Percentiles rank a stretch among this genome's conserved stretches.
Conservation (phyloP, 2,329 filamentous ascomycete species). For the Arachnomyces sp. region DNA sequence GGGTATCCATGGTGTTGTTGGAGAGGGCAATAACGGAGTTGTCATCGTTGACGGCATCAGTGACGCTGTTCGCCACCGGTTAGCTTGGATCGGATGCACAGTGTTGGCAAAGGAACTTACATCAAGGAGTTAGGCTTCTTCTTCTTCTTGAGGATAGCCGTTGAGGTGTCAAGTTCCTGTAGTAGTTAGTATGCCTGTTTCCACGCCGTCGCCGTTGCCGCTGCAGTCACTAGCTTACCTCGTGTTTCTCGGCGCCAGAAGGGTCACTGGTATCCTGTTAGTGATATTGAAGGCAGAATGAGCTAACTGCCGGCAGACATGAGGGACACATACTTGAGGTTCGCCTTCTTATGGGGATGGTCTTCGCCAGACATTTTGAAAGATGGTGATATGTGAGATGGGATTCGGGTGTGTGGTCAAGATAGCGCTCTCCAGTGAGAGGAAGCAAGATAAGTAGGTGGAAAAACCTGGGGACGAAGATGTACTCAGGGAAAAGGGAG, state of each 20-base stretch:
- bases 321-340: constrained; percentile 58
- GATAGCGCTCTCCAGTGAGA: constrained; percentile 12
- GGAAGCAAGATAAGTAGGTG: constrained; percentile 13
- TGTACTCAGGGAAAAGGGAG: constrained; percentile 8
- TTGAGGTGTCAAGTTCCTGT: constrained; percentile 82
- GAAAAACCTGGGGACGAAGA: constrained; percentile 6
- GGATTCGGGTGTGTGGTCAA: constrained; percentile 20
- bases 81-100: constrained; percentile 15
- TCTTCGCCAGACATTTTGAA: constrained; percentile 62
- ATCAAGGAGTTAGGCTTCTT: constrained; percentile 99
- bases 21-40: constrained; percentile 98
- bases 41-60: constrained; percentile 97
- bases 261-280: constrained; percentile 56
- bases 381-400: constrained; percentile 15
- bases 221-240: constrained; percentile 48
- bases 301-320: neutral
- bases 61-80: constrained; percentile 59
- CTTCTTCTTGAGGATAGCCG: constrained; percentile 99
- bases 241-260: constrained; percentile 78
- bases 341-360: constrained; percentile 65
- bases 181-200: constrained; percentile 19
- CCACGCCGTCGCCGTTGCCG: constrained; percentile 10
- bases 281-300: constrained; percentile 11
- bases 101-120: constrained; percentile 44
- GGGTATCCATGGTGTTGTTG: constrained; percentile 96